phyloP scores from a whole-genome alignment of 176 grass and related monocot species.

The Oryza coarctata region DNA sequence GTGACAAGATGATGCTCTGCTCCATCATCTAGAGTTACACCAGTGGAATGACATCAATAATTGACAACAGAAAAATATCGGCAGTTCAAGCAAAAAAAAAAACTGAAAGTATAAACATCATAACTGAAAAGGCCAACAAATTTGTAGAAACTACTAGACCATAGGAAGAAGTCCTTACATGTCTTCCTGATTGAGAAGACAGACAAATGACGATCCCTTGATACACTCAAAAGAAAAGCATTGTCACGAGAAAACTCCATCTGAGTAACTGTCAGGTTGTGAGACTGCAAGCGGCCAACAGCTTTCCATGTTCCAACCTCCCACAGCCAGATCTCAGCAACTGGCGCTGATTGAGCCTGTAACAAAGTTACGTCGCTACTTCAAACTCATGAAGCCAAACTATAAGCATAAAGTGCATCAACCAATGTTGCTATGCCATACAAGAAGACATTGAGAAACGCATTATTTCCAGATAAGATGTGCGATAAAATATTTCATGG shows the following conservation, averaged over 20 bases:
- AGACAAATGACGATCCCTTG: slow-evolving; percentile 83
- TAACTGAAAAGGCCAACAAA: background rate
- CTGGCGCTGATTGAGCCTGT: slow-evolving; percentile 74
- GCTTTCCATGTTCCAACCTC: slow-evolving; percentile 96
- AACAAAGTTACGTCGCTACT: background rate
- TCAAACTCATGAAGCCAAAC: slow-evolving; percentile 6
- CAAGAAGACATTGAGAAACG: background rate
- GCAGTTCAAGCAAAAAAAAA: background rate
- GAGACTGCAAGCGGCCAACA: slow-evolving; percentile 73
- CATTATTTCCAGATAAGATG: slow-evolving; percentile 16
- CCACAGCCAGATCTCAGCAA: slow-evolving; percentile 94
- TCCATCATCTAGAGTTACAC: slow-evolving; percentile 46
- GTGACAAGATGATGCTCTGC: slow-evolving; percentile 51
- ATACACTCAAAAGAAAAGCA: slow-evolving; percentile 75
- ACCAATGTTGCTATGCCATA: background rate
- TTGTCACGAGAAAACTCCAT: slow-evolving; percentile 89
- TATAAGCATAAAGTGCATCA: slow-evolving; percentile 8
- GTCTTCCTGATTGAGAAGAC: slow-evolving; percentile 63
- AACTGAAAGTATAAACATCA: background rate
- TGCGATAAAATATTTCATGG: slow-evolving; percentile 1
- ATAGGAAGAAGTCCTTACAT: slow-evolving; percentile 39
- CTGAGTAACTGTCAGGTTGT: slow-evolving; percentile 91
- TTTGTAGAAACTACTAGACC: slow-evolving; percentile 11
- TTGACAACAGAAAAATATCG: slow-evolving; percentile 9
- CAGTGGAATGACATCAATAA: slow-evolving; percentile 22